Base-by-base conservation (phyloP, 1,284 basidiomycete genomes). In the Gomphus sp. region DNA sequence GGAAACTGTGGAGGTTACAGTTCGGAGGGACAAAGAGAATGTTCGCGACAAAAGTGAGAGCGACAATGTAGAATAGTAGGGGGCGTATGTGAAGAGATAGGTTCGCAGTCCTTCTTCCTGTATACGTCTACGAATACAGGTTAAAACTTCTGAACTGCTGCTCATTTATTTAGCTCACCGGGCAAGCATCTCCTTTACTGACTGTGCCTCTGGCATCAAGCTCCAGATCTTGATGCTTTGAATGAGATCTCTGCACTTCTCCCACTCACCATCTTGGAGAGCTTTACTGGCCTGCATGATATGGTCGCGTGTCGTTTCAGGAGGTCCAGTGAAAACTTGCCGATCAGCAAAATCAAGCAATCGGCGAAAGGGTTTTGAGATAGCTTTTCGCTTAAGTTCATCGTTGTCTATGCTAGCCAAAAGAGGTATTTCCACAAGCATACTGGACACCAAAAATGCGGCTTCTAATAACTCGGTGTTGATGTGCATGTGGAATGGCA, bases 401-500 rank as follows among this genome's bases (percentile, higher is more conserved):
- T 96, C 93, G 8, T 89, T 92, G 63, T 93, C 92, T 58, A 96
- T 92, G 68, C 91, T 93, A 1, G 97, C 97, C 44, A 99, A 79
- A 53, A 98, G 76, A 7, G 97, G 97, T 28, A 99, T 94, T 75
- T 99, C 97, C 56, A 98, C 88, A 47, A 99, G 81, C 97, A 99
- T 99, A 74, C 93, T 97, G 18, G 93, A 96, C 44, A 97, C 93
- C 48, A 99, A 80, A 80, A 98, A 99, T 8, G 93, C 95, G 48
- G 94, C 95, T 74, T 99, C 97, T 62, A 99, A 80, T 33, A 99
- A 78, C 73, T 99, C 97, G 14, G 97, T 92, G 76, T 99, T 99
- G 76, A 99, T 96, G 76, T 99, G 97, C 90, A 99, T 93, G 74
- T 99, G 97, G 88, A 99, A 99, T 37, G 97, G 97, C 28, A 99